A percentile compares a stretch with the other conserved stretches of the same genome.
Conservation (phyloP, 2,329 filamentous ascomycete genomes). For the Pezicula neosporulosa region DNA sequence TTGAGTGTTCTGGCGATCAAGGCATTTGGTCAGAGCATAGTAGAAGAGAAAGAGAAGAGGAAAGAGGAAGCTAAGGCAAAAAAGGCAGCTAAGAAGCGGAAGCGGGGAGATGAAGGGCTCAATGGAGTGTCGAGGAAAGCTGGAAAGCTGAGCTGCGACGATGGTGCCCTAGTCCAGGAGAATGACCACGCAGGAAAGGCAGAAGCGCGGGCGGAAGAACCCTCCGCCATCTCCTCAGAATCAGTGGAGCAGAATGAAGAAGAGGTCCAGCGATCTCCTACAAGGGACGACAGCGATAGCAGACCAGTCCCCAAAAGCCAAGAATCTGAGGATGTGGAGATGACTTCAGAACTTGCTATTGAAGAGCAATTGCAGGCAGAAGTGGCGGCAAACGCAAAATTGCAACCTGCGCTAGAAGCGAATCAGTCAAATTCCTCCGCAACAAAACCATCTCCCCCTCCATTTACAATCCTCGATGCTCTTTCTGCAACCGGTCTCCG, state of each 20-base stretch:
- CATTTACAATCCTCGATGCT: conserved; percentile 88
- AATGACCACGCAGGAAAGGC: neutral
- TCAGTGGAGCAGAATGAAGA: neutral
- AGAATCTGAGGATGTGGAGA: neutral
- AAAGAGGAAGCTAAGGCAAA: conserved; percentile 37
- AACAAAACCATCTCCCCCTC: neutral
- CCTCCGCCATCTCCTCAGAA: neutral
- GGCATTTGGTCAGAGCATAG: conserved; percentile 72
- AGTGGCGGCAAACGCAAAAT: neutral
- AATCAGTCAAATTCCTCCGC: neutral
- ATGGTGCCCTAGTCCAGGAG: conserved; percentile 2
- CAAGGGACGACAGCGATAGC: neutral
- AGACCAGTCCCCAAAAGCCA: neutral
- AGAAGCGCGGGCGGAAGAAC: neutral
- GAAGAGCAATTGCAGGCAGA: too few species aligned
- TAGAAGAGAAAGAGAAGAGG: conserved; percentile 41
- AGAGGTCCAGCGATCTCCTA: neutral
- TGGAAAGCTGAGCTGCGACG: conserved; percentile 19
- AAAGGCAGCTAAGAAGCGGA: conserved; percentile 36
- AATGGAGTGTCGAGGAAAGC: conserved; percentile 30
- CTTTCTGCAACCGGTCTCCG: conserved; percentile 91
- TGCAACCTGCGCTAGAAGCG: neutral
- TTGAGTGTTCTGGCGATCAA: conserved; percentile 90
- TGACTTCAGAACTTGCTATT: too few species aligned
- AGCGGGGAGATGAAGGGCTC: conserved; percentile 32